Evolutionary conservation across 1,284 basidiomycete species (phyloP).

Genomic region (Macrocystidia cucumis): DNA sequence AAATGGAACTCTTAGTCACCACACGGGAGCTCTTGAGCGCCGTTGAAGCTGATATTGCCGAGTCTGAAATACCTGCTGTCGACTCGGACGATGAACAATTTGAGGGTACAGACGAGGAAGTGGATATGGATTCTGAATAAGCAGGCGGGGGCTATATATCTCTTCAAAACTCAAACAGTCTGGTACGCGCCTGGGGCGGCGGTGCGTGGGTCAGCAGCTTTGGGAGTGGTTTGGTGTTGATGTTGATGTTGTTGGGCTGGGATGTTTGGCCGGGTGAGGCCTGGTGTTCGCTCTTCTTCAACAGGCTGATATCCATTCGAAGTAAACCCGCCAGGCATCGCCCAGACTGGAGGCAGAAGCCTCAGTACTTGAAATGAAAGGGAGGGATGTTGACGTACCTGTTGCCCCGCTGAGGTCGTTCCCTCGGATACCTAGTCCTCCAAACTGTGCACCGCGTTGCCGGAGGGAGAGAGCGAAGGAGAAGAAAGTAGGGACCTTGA

Average conservation of each 20-base stretch:
- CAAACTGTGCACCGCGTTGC: conserved; percentile 57
- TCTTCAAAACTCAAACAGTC: conserved; percentile 27
- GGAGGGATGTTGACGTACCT: conserved; percentile 26
- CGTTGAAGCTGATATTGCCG: conserved; percentile 20
- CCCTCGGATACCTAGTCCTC: conserved; percentile 44
- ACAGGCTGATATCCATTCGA: conserved; percentile 67
- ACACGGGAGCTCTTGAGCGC: conserved; percentile 21
- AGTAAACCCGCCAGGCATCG: conserved; percentile 79
- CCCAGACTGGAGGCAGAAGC: conserved; percentile 66
- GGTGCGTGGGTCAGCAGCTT: too few species aligned
- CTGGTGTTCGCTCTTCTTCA: conserved; percentile 43
- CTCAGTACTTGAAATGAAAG: conserved; percentile 8
- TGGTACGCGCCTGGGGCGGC: conserved; percentile 45
- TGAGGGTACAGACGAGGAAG: too few species aligned
- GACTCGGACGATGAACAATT: too few species aligned
- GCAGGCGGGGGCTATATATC: neutral
- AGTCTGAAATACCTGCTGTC: too few species aligned
- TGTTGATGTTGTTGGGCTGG: too few species aligned
- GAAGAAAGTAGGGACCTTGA: conserved; percentile 52
- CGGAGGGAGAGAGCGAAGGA: conserved; percentile 48
- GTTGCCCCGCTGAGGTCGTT: conserved; percentile 56
- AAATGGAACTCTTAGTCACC: conserved; percentile 36
- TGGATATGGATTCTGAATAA: too few species aligned
- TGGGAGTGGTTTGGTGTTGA: too few species aligned
- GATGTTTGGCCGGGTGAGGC: conserved; percentile 14